Evolutionary conservation across 768 basidiomycete genomes (phyloP), one percentile per base, ranked within the genome.

Genomic region (Termitomyces titanicus): DNA sequence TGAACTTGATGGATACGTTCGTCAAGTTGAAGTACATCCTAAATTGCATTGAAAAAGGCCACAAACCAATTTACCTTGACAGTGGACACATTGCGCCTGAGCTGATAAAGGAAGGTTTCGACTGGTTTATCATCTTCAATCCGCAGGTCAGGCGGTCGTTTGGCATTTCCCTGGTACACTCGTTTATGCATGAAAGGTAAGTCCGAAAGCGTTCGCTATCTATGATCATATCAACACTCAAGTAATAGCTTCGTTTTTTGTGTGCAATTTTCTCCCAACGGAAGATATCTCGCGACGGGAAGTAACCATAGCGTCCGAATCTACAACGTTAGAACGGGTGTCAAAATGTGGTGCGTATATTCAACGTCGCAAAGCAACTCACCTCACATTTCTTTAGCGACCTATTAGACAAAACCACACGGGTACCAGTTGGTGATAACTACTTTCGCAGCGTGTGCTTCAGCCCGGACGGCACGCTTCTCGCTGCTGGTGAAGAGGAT

Each of bases 221-320:
- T 22, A 6, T 37, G 5, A 29, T 27, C 22, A 40, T 27, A 12
- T 9, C 50, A 44, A 33, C 22, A 18, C 24, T 31, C n/a, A n/a
- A n/a, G n/a, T 27, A 25, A 1, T 50, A 82, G 80, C 44, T 79
- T 80, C 17, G 79, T 81, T 0, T 98, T 95, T 70, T 97, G 95
- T 67, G 95, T 98, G 18, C 83, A 88, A 59, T 98, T 98, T 72
- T 96, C 93, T 9, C 83, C 88, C 13, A 93, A 98, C 68, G 96
- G 96, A 29, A 90, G 88, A 68, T 89, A 80, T 63, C 79, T 98
- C 31, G 95, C 94, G 31, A 97, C 94, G n/a, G 95, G 95, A 9
- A 96, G 94, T 72, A 98, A 98, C 72, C 81, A 94, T 92, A 91
- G 92, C 0, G 92, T 93, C 20, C 94, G 96, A 71, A 93, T 98